Base-by-base conservation (phyloP, 192 early-diverging fungal species). In the Podila epicladia region DNA sequence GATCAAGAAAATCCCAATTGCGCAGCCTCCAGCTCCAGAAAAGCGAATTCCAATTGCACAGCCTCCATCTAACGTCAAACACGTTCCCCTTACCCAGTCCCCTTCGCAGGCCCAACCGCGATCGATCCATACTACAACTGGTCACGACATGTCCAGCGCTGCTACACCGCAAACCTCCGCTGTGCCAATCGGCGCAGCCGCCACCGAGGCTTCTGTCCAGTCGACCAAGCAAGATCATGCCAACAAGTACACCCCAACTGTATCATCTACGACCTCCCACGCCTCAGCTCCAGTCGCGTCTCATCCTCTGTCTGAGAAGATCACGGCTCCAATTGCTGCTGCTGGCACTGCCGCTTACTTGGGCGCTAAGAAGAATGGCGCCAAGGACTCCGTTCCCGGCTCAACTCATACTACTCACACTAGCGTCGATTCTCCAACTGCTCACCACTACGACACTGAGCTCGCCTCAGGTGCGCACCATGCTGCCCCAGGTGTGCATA, bases 191-290 rank as follows among this genome's bases (percentile, higher is more conserved):
- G 51, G 63, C 28, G 51, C 67, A 38, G 37, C 67, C 22, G 29
- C 66, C 28, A 64, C 73, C 3, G 26, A 55, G 13, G 73, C 73
- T 26, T 7, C 19, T 9, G 38, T 49, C 6, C 62, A 69, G 49
- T 26, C 58, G 32, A 53, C 26, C 9, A 50, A 75, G 12, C 73
- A 75, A 24, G 66, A 75, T 37, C 65, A 58, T 64, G 50, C 59
- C 9, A n/a, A 48, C 20, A 64, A 64, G 48, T 9, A 51, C 41
- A 33, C 13, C 50, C 32, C 35, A 9, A 12, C 4, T 17, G 53
- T 12, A 7, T 19, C 33, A 28, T 59, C 22, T 29, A 51, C 58
- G 7, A 13, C 7, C 58, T 7, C 17, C 60, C 15, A 31, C 20
- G 0, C 32, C 29, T 8, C 61, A 41, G 31, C 32, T 53, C 50